Evolutionary conservation across 768 basidiomycete species (phyloP), one percentile per base, ranked within the genome.

Genomic region (Leucocoprinus sp.): DNA sequence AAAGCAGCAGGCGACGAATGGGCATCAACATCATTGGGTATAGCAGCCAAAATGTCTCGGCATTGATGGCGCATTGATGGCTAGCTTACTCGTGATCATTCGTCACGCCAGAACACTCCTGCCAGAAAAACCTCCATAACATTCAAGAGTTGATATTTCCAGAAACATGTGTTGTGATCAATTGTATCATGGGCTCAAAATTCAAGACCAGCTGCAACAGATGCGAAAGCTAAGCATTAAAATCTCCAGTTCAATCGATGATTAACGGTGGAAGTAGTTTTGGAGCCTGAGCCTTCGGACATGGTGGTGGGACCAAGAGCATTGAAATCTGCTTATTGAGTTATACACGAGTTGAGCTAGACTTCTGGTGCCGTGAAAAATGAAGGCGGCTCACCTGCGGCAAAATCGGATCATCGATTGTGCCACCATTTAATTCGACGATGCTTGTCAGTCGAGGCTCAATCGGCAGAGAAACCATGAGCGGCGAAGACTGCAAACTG

Each of bases 291-390:
- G 33, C 45, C 54, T 60, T 61, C 36, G 54, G 52, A 50, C 61
- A 62, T 14, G 64, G 65, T 14, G 63, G 61, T 8, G 70, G 68
- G 12, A 70, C 57, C 63, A 72, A 66, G 44, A 66, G 60, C 49
- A 66, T 64, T 3, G 68, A 65, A 39, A 69, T 64, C 69, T 70
- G 45, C 22, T 42, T 44, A 40, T 36, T 1, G 22, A 29, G 41
- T 43, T 22, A 36, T 19, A 31, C 27, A 45, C 28, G 14, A n/a
- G n/a, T n/a, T n/a, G 31, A 5, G 4, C 14, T 11, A 5, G 31
- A 31, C n/a, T n/a, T 4, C 6, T n/a, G n/a, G 14, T 11, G 11
- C 4, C n/a, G 9, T 27, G 26, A 27, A 27, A 11, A n/a, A 11
- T 31, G 6, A 5, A 12, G 9, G 31, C 14, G 12, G 24, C 68